Evolutionary conservation across 2,329 filamentous ascomycete genomes (phyloP).

Genomic region (Fusarium chlamydosporum): DNA sequence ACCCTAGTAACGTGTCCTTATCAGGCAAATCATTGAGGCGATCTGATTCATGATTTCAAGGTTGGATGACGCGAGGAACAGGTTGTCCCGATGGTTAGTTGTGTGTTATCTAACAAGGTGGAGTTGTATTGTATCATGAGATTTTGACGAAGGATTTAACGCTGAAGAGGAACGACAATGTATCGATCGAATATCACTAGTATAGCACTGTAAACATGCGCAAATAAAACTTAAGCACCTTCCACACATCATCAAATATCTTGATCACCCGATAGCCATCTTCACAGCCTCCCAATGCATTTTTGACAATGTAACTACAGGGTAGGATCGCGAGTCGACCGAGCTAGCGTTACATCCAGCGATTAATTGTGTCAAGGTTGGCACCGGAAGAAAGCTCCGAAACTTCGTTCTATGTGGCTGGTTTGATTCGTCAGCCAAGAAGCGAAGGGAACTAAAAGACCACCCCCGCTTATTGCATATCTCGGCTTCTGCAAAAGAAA

Average conservation of each 20-base stretch:
- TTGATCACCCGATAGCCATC: too few relatives aligned
- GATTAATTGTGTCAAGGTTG: background rate
- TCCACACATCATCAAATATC: background rate
- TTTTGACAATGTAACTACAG: background rate
- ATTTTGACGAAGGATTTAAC: too few relatives aligned
- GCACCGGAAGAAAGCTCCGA: conserved; percentile 6
- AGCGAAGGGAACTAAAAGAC: background rate
- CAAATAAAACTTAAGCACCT: too few relatives aligned
- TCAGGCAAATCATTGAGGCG: background rate
- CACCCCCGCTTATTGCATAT: background rate
- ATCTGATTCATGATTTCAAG: too few relatives aligned
- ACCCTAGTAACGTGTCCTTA: too few relatives aligned
- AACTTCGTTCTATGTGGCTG: background rate
- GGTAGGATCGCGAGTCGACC: background rate
- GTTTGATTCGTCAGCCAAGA: background rate
- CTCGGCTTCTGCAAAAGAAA: background rate
- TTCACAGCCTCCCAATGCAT: background rate
- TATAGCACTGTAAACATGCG: too few relatives aligned
- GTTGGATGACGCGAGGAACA: too few relatives aligned
- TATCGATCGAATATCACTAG: too few relatives aligned
- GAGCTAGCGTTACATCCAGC: background rate
- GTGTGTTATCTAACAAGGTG: too few relatives aligned
- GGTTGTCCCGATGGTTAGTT: too few relatives aligned
- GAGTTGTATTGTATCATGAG: too few relatives aligned
- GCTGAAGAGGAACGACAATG: too few relatives aligned